Percentiles rank a stretch among this genome's conserved stretches.
phyloP scores from a whole-genome alignment of 139 green algal genomes.

The Chlorella sp. region DNA sequence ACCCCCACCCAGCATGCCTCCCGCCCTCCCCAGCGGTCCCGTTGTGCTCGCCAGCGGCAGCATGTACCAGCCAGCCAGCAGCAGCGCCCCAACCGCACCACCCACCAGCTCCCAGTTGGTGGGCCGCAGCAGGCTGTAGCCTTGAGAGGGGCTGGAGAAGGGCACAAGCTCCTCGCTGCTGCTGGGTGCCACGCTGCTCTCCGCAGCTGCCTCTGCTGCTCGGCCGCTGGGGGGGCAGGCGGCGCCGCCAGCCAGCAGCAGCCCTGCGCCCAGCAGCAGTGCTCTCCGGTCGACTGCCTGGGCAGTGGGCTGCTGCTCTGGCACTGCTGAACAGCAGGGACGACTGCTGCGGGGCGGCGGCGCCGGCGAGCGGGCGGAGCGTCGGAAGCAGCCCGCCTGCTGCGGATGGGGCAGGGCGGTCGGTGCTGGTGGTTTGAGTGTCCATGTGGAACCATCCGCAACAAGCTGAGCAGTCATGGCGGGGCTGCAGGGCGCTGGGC shows the following conservation, averaged over 20 bases:
- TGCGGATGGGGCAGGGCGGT: not conserved
- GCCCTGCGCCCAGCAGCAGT: not conserved
- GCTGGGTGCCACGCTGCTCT: not conserved
- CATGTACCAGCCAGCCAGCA: no score
- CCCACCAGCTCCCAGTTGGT: constrained; percentile 41
- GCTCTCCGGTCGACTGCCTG: not conserved
- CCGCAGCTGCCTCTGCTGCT: not conserved
- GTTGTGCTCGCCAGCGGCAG: no score
- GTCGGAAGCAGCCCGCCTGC: constrained; percentile 1
- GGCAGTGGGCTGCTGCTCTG: not conserved
- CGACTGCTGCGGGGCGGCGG: not conserved
- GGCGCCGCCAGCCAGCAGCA: constrained; percentile 2
- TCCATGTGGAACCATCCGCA: no score
- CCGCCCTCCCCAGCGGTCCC: no score
- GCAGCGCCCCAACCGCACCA: not conserved
- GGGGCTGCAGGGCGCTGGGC: no score
- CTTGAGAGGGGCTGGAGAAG: not conserved
- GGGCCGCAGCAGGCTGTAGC: constrained; percentile 34
- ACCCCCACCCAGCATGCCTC: no score
- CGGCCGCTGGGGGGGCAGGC: not conserved
- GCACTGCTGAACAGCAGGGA: not conserved
- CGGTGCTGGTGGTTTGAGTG: no score
- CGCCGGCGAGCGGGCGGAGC: not conserved
- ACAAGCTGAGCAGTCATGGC: no score
- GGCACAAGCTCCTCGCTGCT: not conserved